A percentile compares a stretch with the other conserved stretches of the same genome.
Conservation (phyloP, 257 asterid genomes). For the Knoxia roxburghii region DNA sequence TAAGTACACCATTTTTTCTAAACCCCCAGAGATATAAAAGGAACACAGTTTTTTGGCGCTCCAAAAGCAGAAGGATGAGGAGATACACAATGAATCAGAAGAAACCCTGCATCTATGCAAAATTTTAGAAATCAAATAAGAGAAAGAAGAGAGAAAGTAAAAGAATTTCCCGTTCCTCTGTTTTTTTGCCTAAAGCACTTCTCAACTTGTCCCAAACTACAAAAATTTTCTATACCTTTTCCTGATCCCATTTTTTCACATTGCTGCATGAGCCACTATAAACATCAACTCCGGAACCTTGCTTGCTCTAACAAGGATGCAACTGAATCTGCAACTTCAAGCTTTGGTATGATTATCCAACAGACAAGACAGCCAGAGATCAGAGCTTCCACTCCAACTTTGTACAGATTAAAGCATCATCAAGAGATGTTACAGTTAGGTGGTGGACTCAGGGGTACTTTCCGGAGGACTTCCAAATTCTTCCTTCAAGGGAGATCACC, state of each 20-base stretch:
- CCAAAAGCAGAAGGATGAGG: slow-evolving; percentile 14
- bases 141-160: slow-evolving; percentile 4
- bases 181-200: slow-evolving; percentile 31
- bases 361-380: background rate
- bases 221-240: slow-evolving; percentile 40
- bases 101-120: slow-evolving; percentile 45
- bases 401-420: slow-evolving; percentile 7
- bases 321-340: background rate
- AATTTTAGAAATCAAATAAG: slow-evolving; percentile 15
- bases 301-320: slow-evolving; percentile 8
- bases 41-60: slow-evolving; percentile 23
- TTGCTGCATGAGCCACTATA: slow-evolving; percentile 7
- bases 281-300: slow-evolving; percentile 14
- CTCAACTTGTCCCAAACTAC: slow-evolving; percentile 55
- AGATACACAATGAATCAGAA: slow-evolving; percentile 51
- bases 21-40: slow-evolving; percentile 33
- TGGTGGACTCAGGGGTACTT: slow-evolving; percentile 53
- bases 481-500: slow-evolving; percentile 95
- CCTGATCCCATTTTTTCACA: slow-evolving; percentile 9
- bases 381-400: slow-evolving; percentile 13
- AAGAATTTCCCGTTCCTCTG: slow-evolving; percentile 28
- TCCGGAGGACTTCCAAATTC: slow-evolving; percentile 96
- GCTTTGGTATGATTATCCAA: background rate
- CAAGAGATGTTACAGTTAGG: background rate
- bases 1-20: slow-evolving; percentile 30